phyloP scores from a whole-genome alignment of 768 basidiomycete species.

The Leccinum olivaceopallidum region DNA sequence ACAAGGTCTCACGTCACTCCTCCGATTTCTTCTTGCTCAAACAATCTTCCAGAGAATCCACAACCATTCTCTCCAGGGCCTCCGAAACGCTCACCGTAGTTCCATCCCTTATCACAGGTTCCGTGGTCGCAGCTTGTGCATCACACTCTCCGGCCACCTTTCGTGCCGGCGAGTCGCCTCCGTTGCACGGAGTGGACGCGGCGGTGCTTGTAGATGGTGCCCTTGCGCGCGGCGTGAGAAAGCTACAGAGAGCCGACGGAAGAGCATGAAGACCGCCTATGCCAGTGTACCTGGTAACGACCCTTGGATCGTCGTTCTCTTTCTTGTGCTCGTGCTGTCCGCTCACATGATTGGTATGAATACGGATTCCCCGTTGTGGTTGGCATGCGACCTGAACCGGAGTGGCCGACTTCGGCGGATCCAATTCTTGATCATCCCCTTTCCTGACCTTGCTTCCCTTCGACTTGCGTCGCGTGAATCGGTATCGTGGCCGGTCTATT shows the following conservation, averaged over 20 bases:
- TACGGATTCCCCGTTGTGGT: background rate
- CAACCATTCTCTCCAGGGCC: slow-evolving; percentile 27
- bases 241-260: slow-evolving; percentile 9
- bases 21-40: background rate
- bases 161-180: slow-evolving; percentile 1
- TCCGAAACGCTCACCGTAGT: slow-evolving; percentile 16
- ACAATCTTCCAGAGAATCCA: slow-evolving; percentile 13
- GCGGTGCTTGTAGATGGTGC: slow-evolving; percentile 26
- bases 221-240: slow-evolving; percentile 19
- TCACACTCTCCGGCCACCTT: background rate
- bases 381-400: background rate
- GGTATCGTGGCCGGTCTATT: slow-evolving; percentile 22
- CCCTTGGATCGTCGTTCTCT: slow-evolving; percentile 7
- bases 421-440: background rate
- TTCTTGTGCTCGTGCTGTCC: background rate
- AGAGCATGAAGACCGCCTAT: slow-evolving; percentile 1
- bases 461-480: slow-evolving; percentile 14
- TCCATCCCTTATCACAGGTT: slow-evolving; percentile 1
- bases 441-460: slow-evolving; percentile 6
- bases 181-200: slow-evolving; percentile 8
- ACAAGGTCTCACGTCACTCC: background rate
- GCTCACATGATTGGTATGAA: background rate
- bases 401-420: background rate
- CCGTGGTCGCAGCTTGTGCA: background rate
- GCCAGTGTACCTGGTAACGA: background rate